Percentiles rank a stretch among this genome's conserved stretches.
Conservation (phyloP, 106 monocot species). For the Cymbidium sinense region DNA sequence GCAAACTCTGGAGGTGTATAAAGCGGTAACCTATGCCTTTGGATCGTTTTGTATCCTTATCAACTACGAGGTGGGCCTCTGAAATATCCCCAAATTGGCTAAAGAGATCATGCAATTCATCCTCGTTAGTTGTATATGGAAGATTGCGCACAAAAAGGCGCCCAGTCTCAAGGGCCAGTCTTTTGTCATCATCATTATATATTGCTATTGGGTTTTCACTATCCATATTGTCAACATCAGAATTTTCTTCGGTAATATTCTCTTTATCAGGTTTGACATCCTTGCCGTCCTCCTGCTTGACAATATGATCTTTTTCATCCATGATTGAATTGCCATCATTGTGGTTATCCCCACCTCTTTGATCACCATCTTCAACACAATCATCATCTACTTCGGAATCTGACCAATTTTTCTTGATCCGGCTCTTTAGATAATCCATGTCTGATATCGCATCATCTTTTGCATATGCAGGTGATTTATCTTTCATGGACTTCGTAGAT, state of each 20-base stretch:
- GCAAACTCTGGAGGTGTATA: conserved; percentile 70
- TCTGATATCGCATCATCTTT: conserved; percentile 47
- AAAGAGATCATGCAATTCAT: conserved; percentile 77
- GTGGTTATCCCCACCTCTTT: neutral
- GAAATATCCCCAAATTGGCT: conserved; percentile 76
- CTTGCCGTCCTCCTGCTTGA: neutral
- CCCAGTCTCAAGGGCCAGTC: conserved; percentile 42
- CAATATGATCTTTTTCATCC: conserved; percentile 12
- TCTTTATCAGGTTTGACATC: conserved; percentile 10
- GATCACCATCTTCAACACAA: conserved; percentile 4
- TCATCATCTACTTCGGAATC: conserved; percentile 70
- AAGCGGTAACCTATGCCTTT: conserved; percentile 81
- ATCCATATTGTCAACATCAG: conserved; percentile 17
- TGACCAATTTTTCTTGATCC: conserved; percentile 77
- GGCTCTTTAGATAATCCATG: conserved; percentile 83
- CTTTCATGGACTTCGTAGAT: conserved; percentile 16
- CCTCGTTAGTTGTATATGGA: conserved; percentile 80
- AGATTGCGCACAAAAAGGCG: conserved; percentile 92
- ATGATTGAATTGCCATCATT: conserved; percentile 1
- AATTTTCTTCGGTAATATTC: conserved; percentile 6
- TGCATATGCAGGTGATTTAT: conserved; percentile 13
- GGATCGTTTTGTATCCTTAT: conserved; percentile 79
- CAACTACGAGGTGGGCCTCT: conserved; percentile 77
- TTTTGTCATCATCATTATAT: conserved; percentile 38
- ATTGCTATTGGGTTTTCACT: conserved; percentile 13